Evolutionary conservation across 2,329 filamentous ascomycete genomes (phyloP), one percentile per base, ranked within the genome.

Genomic region (Ophiocordyceps australis): DNA sequence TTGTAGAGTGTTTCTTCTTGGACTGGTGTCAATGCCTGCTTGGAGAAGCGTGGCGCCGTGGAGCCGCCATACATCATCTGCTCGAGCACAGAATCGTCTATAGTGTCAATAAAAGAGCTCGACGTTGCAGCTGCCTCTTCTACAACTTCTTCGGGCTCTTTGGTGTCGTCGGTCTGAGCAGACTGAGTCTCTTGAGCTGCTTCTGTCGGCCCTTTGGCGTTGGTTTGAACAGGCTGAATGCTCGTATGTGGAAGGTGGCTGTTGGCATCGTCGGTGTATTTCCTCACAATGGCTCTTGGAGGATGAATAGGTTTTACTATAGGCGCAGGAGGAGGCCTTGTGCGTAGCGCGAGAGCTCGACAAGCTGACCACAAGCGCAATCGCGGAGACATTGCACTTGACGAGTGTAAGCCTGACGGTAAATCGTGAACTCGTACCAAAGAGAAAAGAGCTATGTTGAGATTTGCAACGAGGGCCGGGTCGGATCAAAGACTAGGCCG

Each of bases 1-100:
- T 43, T 42, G 35, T 54, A 57, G 11, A 64, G 42, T 5, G 52
- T 47, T 22, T 52, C 43, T 31, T 56, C 50, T 39, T 62, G 59
- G 7, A 51, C 56, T 11, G 42, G 36, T 25, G 51, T 57, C 35
- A 58, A 37, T 7, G 45, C 50, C 14, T 44, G 47, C 14, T 50
- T 36, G 4, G 31, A 24, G 10, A 39, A 29, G 26, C 42, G 48
- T 15, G 39, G 41, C 7, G 36, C 35, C 11, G 35, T 35, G 17
- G 46, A 43, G 5, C 50, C 47, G 22, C 50, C 49, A 25, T 45
- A 52, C 17, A 52, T 37, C 13, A 53, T 37, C 26, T 51, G 36
- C 27, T 52, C 48, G 15, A 53, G 40, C 9, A 41, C 39, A 22
- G 45, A 44, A 37, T 53, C 50, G 30, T 51, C 47, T 7, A 54